Evolutionary conservation across 2,329 filamentous ascomycete species (phyloP).

Genomic region (Ophiostoma australiae): DNA sequence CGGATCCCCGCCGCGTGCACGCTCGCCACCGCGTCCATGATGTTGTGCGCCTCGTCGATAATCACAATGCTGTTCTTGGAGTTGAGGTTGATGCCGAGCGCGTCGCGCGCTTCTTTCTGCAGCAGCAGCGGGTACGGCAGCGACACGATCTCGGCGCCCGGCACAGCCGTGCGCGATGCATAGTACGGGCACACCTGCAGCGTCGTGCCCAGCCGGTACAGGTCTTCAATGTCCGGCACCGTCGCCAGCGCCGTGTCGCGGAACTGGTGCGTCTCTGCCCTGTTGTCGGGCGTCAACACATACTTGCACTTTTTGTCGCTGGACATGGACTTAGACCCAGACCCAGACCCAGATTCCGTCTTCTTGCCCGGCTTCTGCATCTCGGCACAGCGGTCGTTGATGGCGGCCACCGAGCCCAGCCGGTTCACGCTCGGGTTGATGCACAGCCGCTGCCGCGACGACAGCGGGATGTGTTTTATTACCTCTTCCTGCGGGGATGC

Average conservation of each 20-base stretch:
- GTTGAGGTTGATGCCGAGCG: slow-evolving; percentile 78
- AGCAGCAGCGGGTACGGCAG: slow-evolving; percentile 87
- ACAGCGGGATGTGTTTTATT: slow-evolving; percentile 76
- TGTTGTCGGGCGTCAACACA: slow-evolving; percentile 71
- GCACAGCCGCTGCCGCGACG: slow-evolving; percentile 80
- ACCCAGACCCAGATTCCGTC: slow-evolving; percentile 40
- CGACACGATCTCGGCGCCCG: slow-evolving; percentile 81
- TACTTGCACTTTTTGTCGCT: slow-evolving; percentile 54
- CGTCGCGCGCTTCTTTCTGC: slow-evolving; percentile 81
- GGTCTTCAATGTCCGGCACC: slow-evolving; percentile 88
- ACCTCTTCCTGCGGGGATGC: slow-evolving; percentile 42
- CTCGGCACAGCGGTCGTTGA: slow-evolving; percentile 90
- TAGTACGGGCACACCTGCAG: slow-evolving; percentile 91
- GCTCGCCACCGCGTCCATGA: slow-evolving; percentile 88
- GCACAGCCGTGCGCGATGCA: slow-evolving; percentile 80
- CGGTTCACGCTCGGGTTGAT: slow-evolving; percentile 79
- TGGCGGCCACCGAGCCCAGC: slow-evolving; percentile 67
- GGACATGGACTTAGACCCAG: slow-evolving; percentile 53
- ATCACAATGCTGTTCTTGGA: slow-evolving; percentile 71
- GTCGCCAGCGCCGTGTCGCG: slow-evolving; percentile 78
- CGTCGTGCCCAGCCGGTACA: slow-evolving; percentile 70
- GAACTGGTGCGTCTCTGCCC: slow-evolving; percentile 69
- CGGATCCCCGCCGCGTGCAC: slow-evolving; percentile 78
- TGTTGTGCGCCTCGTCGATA: slow-evolving; percentile 94
- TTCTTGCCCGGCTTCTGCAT: slow-evolving; percentile 69